Evolutionary conservation across 768 basidiomycete genomes (phyloP).

Genomic region (Amanita pseudoporphyria): DNA sequence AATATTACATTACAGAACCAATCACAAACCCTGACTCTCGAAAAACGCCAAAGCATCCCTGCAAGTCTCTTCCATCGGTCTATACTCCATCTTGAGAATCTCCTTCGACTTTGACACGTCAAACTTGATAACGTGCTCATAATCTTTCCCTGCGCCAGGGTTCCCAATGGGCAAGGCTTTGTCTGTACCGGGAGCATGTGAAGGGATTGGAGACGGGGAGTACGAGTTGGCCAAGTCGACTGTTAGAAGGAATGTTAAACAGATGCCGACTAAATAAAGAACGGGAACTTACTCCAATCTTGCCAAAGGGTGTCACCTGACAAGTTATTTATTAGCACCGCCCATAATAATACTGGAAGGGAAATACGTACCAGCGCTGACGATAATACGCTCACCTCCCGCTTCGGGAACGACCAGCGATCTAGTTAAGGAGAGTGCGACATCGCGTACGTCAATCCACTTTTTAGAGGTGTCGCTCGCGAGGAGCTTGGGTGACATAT

Average conservation of each 20-base stretch:
- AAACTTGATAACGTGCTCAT: not conserved
- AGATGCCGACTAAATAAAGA: no score
- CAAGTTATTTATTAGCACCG: constrained; percentile 1
- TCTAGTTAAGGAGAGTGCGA: constrained; percentile 40
- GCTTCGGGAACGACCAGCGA: constrained; percentile 25
- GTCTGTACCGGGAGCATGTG: constrained; percentile 1
- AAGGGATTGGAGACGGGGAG: constrained; percentile 15
- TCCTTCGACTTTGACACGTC: not conserved
- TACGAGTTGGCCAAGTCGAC: constrained; percentile 25
- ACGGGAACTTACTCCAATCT: constrained; percentile 26
- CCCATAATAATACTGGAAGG: not conserved
- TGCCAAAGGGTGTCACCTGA: constrained; percentile 20
- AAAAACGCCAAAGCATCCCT: no score
- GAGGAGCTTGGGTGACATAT: constrained; percentile 12
- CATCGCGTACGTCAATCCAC: constrained; percentile 47
- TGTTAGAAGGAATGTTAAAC: constrained; percentile 9
- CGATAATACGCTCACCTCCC: constrained; percentile 48
- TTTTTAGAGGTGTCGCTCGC: constrained; percentile 14
- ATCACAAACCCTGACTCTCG: no score
- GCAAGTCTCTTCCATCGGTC: constrained; percentile 9
- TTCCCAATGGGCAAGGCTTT: constrained; percentile 18
- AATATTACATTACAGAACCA: no score
- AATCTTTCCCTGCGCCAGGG: not conserved
- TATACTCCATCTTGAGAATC: not conserved
- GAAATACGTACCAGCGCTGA: constrained; percentile 15